Conservation (phyloP, 2,329 filamentous ascomycete genomes). For the Monosporascus sp. region DNA sequence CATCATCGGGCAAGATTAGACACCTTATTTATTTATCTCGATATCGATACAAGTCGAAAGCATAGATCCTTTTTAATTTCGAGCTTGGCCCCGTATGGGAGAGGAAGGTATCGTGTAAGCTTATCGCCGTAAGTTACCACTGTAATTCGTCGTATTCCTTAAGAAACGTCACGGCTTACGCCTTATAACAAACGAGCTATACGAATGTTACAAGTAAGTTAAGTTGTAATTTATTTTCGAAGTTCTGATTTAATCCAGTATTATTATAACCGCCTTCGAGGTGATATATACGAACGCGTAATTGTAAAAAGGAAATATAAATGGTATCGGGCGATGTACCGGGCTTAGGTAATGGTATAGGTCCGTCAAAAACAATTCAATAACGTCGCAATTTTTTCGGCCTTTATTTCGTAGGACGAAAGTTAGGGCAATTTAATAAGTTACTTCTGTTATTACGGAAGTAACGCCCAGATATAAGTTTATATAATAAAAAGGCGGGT, state of each 20-base stretch:
- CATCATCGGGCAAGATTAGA: no score
- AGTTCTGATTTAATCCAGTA: conserved; percentile 2
- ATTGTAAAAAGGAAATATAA: conserved; percentile 1
- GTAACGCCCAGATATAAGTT: conserved; percentile 2
- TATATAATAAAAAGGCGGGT: conserved; percentile 1
- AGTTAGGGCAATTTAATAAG: conserved; percentile 2
- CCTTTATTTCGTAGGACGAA: conserved; percentile 3
- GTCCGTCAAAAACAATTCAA: conserved; percentile 9
- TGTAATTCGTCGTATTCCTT: conserved; percentile 3
- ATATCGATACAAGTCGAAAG: conserved; percentile 9
- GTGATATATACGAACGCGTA: conserved; percentile 3
- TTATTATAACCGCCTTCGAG: not conserved
- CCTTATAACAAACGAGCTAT: conserved; percentile 9
- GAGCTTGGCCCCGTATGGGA: conserved; percentile 4
- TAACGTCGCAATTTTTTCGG: conserved; percentile 4
- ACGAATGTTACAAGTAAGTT: conserved; percentile 6
- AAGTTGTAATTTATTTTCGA: conserved; percentile 2
- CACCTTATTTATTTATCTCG: not conserved
- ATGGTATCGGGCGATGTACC: conserved; percentile 4
- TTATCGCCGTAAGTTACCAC: conserved; percentile 11
- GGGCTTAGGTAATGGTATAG: conserved; percentile 7
- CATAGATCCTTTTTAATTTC: conserved; percentile 6
- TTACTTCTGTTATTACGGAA: conserved; percentile 5
- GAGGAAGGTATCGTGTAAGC: conserved; percentile 8
- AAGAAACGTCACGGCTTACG: conserved; percentile 4